Conservation (phyloP, 805 yeast genomes). For the Candida silvicultrix region DNA sequence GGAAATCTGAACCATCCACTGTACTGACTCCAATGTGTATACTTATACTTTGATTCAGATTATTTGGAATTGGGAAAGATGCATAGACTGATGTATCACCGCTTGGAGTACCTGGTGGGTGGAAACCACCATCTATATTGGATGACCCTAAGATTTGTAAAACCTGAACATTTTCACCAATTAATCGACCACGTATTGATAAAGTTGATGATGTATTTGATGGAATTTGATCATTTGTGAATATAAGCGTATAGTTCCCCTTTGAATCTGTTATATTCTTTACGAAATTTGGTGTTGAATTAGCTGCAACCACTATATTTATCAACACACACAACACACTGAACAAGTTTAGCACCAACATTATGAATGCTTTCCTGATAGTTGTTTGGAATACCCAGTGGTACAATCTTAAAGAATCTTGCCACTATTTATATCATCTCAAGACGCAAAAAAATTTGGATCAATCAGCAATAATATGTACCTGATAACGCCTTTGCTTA, state of each 20-base stretch:
- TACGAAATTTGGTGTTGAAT: neutral
- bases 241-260: neutral
- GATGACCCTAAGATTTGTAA: neutral
- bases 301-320: neutral
- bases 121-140: neutral
- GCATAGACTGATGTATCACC: neutral
- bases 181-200: neutral
- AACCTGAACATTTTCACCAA: neutral
- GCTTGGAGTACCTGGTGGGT: neutral
- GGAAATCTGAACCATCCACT: neutral
- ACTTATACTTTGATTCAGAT: neutral
- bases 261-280: neutral
- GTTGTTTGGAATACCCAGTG: too few relatives aligned
- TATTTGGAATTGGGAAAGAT: neutral
- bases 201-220: neutral
- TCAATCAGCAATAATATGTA: neutral
- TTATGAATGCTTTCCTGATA: too few relatives aligned
- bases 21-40: neutral
- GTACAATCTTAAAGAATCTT: neutral
- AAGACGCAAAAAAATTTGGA: too few relatives aligned
- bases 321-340: too few relatives aligned
- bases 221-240: neutral
- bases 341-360: neutral
- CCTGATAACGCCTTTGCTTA: neutral
- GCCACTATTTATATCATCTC: neutral